Conservation (phyloP, 192 early-diverging fungal genomes). For the Backusella parvicylindrica region DNA sequence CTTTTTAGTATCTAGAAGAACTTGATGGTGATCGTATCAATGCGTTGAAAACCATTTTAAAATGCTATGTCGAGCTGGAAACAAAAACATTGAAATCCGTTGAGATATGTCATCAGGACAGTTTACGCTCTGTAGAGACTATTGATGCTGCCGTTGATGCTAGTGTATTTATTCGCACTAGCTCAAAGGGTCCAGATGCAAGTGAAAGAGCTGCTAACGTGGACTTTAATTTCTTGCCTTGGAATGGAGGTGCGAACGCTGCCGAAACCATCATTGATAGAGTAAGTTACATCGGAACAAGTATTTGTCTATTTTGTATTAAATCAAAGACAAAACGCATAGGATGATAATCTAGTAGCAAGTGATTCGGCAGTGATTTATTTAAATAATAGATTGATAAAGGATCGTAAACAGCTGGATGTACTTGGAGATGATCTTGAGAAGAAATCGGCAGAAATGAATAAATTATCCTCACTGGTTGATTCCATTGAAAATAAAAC, state of each 20-base stretch:
- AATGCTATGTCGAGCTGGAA: constrained; percentile 46
- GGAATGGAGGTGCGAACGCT: constrained; percentile 30
- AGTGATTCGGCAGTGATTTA: constrained; percentile 61
- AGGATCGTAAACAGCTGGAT: constrained; percentile 46
- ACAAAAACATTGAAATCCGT: constrained; percentile 32
- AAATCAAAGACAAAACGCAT: not conserved
- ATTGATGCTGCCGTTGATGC: constrained; percentile 56
- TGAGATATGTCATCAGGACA: constrained; percentile 29
- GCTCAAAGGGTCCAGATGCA: constrained; percentile 19
- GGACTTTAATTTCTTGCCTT: constrained; percentile 30
- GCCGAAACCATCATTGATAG: constrained; percentile 23
- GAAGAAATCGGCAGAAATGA: constrained; percentile 45
- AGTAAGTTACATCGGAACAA: not conserved
- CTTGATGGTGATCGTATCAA: constrained; percentile 52
- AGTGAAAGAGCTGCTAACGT: constrained; percentile 13
- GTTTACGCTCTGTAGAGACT: constrained; percentile 29
- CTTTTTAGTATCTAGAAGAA: constrained; percentile 54
- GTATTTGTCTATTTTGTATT: not conserved
- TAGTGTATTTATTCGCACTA: constrained; percentile 42
- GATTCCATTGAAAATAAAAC: constrained; percentile 41
- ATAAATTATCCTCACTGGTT: constrained; percentile 46
- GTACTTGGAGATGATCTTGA: constrained; percentile 49
- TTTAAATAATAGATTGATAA: constrained; percentile 65
- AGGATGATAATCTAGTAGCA: constrained; percentile 44
- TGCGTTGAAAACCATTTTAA: constrained; percentile 53